Evolutionary conservation across 441 rosid species (phyloP), one percentile per base, ranked within the genome.

Genomic region (Arabidopsis lyrata): DNA sequence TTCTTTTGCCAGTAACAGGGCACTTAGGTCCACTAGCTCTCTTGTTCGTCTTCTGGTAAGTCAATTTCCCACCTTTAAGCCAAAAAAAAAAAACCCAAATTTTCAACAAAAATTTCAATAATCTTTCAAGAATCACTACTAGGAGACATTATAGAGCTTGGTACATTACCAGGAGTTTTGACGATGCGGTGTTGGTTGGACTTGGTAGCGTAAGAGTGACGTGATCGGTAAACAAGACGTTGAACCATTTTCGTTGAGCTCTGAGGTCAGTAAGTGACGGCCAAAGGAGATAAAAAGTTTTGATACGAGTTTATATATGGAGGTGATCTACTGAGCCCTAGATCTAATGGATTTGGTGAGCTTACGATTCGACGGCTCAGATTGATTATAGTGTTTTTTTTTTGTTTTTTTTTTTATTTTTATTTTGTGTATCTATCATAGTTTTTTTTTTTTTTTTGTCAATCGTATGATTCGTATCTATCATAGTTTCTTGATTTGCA

Each of bases 21-120:
- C 93, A 88, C 76, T 83, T 87, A 29, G 93, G 93, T 59, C 93
- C 89, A 69, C 83, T 88, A 8, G 91, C 91, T 73, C 90, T 87
- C 87, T 88, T 88, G 79, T 88, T 86, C 22, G 91, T 80, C 9
- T 81, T 83, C 83, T 88, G 91, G 77, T 84, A 88, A 32, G 86
- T 81, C 78, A 88, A 78, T 78, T 84, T 88, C 20, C 93, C 93
- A 55, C 93, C 91, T 88, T 63, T 39, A 53, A 5, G 10, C 9
- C 31, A 29, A 5, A 52, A 10, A 1, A 41, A 24, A 18, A 18
- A n/a, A 39, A 47, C 29, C 14, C 44, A 53, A 15, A 3, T 13
- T 5, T 32, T 44, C 6, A 38, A 7, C 1, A 45, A 44, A 4
- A 35, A 6, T 11, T 16, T 2, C 29, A 16, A 16, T 15, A 20